These are phyloP conservation scores for Lepidium africanum DNA, from an alignment of 345 rosid genomes.

Conservation along the genomic window DNA sequence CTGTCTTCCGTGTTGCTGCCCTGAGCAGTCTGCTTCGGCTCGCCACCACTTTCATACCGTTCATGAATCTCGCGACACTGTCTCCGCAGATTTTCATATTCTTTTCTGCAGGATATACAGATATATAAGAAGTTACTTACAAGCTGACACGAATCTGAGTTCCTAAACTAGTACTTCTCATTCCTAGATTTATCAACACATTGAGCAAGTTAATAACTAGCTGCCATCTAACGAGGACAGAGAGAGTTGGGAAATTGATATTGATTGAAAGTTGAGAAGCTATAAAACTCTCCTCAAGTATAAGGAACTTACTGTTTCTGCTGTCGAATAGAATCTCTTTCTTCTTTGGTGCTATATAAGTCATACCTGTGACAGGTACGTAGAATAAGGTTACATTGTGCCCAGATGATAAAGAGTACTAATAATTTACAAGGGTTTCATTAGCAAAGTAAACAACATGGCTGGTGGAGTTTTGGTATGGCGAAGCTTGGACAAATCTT, in stretches of 20 bases:
- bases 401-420: neutral
- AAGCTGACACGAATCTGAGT: neutral
- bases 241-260: neutral
- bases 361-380: conserved; percentile 47
- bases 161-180: neutral
- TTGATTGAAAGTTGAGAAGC: conserved; percentile 11
- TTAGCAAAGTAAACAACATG: neutral
- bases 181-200: neutral
- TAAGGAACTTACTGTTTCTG: conserved; percentile 48
- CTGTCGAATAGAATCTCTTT: conserved; percentile 43
- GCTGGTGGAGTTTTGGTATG: neutral
- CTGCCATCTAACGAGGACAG: conserved; percentile 5
- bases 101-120: conserved; percentile 42
- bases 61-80: conserved; percentile 43
- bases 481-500: neutral
- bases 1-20: conserved; percentile 35
- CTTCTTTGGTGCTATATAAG: conserved; percentile 60
- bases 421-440: neutral
- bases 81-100: conserved; percentile 57
- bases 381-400: neutral
- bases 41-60: conserved; percentile 32
- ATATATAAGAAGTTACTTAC: conserved; percentile 5
- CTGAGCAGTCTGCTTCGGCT: conserved; percentile 35
- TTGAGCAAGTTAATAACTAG: conserved; percentile 5
- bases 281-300: neutral